A percentile compares a stretch with the other conserved stretches of the same genome.
Conservation (phyloP, 805 yeast genomes). For the Kazachstania taianensis region DNA sequence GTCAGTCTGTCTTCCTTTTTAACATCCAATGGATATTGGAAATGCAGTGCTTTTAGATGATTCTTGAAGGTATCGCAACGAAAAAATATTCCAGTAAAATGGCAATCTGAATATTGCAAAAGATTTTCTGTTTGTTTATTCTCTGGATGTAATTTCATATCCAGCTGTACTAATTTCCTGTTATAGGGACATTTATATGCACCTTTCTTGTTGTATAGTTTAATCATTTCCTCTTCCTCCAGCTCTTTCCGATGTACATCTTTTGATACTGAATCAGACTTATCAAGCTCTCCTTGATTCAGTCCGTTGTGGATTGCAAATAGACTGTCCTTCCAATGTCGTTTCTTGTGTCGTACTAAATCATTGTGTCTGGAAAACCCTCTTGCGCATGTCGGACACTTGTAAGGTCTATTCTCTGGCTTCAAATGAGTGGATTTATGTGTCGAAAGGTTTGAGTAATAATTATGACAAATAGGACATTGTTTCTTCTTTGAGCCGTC, state of each 20-base stretch:
- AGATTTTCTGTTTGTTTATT: conserved; percentile 12
- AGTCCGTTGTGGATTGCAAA: too few species aligned
- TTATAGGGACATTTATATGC: conserved; percentile 70
- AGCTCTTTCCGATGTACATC: not conserved
- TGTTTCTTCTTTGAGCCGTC: conserved; percentile 63
- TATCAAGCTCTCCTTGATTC: too few species aligned
- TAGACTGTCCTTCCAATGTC: conserved; percentile 72
- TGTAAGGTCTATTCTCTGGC: conserved; percentile 64
- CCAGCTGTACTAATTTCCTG: conserved; percentile 23
- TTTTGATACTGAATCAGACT: too few species aligned
- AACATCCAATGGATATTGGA: conserved; percentile 80
- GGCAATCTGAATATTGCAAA: conserved; percentile 41
- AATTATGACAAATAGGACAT: conserved; percentile 59
- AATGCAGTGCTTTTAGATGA: conserved; percentile 82
- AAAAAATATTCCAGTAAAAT: conserved; percentile 73
- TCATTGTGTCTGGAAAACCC: conserved; percentile 88
- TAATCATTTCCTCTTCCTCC: conserved; percentile 19
- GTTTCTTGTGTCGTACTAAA: conserved; percentile 70
- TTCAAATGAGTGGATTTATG: conserved; percentile 71
- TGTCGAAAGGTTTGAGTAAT: conserved; percentile 71
- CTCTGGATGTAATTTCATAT: conserved; percentile 24
- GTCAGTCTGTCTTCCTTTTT: conserved; percentile 62
- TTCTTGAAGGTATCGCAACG: conserved; percentile 89
- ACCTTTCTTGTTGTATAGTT: conserved; percentile 26
- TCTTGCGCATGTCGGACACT: conserved; percentile 67